These are phyloP conservation scores for Dalechampia spathulata DNA, from an alignment of 441 rosid species.

Conservation along the genomic window DNA sequence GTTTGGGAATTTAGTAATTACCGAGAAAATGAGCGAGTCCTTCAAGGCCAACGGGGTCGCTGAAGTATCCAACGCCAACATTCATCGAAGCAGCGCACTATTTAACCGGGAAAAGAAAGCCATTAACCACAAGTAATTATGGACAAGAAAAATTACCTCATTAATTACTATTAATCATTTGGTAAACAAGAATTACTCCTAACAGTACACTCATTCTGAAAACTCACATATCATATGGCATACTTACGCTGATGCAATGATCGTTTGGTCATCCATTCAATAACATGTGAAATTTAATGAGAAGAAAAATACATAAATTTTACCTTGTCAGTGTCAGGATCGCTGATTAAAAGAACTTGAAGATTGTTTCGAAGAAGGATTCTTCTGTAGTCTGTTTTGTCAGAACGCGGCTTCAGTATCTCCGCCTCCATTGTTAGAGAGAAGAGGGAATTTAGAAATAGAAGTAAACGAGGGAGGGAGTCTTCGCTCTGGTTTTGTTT, in stretches of 20 bases:
- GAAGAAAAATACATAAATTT: background rate
- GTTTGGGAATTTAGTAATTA: conserved; percentile 13
- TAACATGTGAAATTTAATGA: background rate
- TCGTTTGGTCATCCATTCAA: background rate
- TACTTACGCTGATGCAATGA: no score
- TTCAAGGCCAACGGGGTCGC: conserved; percentile 77
- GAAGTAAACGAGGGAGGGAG: no score
- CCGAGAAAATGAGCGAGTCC: conserved; percentile 94
- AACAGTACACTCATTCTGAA: no score
- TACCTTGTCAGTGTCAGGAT: conserved; percentile 81
- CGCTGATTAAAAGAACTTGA: conserved; percentile 69
- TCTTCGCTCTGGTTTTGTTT: no score
- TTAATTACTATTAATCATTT: no score
- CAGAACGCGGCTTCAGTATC: conserved; percentile 70
- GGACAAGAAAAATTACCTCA: no score
- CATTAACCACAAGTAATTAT: background rate
- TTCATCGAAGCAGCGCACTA: conserved; percentile 85
- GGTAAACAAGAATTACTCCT: no score
- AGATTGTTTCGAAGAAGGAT: conserved; percentile 63
- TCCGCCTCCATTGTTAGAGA: no score
- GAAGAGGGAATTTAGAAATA: no score
- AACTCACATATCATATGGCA: no score
- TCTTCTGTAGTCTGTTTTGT: conserved; percentile 61
- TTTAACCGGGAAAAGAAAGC: background rate
- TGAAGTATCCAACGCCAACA: conserved; percentile 70